These are phyloP conservation scores for Colletotrichum truncatum DNA, from an alignment of 2,329 filamentous ascomycete species.

Conservation along the genomic window DNA sequence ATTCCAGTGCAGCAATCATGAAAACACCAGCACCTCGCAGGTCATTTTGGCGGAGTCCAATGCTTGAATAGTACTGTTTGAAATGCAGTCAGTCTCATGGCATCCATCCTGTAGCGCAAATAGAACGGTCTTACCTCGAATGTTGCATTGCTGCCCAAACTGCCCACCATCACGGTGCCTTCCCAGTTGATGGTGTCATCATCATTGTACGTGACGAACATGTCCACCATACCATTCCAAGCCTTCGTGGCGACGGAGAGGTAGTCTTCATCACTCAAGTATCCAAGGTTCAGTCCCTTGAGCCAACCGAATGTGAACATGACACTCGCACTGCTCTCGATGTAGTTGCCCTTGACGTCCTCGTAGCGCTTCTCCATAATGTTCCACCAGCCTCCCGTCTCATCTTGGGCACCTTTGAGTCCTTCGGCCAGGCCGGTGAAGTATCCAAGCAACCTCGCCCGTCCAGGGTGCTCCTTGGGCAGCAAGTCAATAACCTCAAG, in stretches of 20 bases:
- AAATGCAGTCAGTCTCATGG: background rate
- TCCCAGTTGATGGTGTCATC: conserved; percentile 60
- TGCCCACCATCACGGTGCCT: conserved; percentile 62
- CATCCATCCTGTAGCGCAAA: background rate
- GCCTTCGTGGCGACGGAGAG: conserved; percentile 35
- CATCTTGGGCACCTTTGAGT: conserved; percentile 51
- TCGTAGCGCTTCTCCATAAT: conserved; percentile 61
- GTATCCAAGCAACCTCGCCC: conserved; percentile 46
- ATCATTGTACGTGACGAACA: conserved; percentile 55
- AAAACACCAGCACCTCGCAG: conserved; percentile 40
- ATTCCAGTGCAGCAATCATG: conserved; percentile 39
- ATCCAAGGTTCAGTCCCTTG: conserved; percentile 46
- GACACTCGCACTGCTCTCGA: conserved; percentile 66
- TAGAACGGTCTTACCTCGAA: conserved; percentile 53
- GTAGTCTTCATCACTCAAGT: conserved; percentile 36
- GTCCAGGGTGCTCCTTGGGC: conserved; percentile 45
- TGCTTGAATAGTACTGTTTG: conserved; percentile 39
- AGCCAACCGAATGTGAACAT: conserved; percentile 66
- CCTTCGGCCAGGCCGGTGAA: conserved; percentile 51
- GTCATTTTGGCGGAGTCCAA: conserved; percentile 37
- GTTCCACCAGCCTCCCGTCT: conserved; percentile 64
- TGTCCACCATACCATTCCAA: conserved; percentile 46
- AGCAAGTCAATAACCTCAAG: conserved; percentile 59
- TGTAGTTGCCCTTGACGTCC: conserved; percentile 62
- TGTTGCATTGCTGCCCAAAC: conserved; percentile 55